Percentiles rank a stretch among this genome's conserved stretches.
Evolutionary conservation across 1,139 yeast genomes (phyloP).

Genomic region (Kodamaea ohmeri): DNA sequence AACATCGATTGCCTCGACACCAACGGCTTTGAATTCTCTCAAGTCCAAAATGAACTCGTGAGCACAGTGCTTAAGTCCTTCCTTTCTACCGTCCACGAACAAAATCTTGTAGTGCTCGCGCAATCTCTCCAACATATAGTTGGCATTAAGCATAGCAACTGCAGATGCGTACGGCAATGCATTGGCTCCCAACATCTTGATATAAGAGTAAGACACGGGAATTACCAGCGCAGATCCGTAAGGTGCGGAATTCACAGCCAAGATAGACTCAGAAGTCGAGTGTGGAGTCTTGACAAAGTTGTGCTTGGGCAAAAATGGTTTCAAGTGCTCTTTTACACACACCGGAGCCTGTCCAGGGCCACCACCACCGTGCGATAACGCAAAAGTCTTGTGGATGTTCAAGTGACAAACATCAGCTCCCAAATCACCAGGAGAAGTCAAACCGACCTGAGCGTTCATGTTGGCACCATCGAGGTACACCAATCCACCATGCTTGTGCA

Average conservation of each 20-base stretch:
- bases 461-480: slow-evolving; percentile 98
- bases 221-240: slow-evolving; percentile 92
- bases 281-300: slow-evolving; percentile 59
- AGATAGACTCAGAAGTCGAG: slow-evolving; percentile 54
- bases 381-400: slow-evolving; percentile 94
- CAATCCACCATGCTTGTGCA: slow-evolving; percentile 87
- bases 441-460: slow-evolving; percentile 98
- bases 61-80: slow-evolving; percentile 76
- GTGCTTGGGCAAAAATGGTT: slow-evolving; percentile 82
- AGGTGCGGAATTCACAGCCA: slow-evolving; percentile 88
- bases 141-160: slow-evolving; percentile 90
- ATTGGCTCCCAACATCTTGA: slow-evolving; percentile 85
- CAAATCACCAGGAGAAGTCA: slow-evolving; percentile 94
- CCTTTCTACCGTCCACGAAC: slow-evolving; percentile 59
- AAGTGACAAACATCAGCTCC: slow-evolving; percentile 99
- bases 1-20: slow-evolving; percentile 91
- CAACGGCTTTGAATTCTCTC: slow-evolving; percentile 76
- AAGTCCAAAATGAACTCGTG: slow-evolving; percentile 94
- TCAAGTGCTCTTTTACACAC: slow-evolving; percentile 82
- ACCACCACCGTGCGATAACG: slow-evolving; percentile 99
- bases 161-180: slow-evolving; percentile 84
- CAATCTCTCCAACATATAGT: slow-evolving; percentile 84
- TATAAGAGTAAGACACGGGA: slow-evolving; percentile 92
- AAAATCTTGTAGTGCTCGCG: slow-evolving; percentile 70
- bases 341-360: slow-evolving; percentile 99